Conservation (phyloP, 805 yeast genomes). For the Saccharomyces paradoxus region DNA sequence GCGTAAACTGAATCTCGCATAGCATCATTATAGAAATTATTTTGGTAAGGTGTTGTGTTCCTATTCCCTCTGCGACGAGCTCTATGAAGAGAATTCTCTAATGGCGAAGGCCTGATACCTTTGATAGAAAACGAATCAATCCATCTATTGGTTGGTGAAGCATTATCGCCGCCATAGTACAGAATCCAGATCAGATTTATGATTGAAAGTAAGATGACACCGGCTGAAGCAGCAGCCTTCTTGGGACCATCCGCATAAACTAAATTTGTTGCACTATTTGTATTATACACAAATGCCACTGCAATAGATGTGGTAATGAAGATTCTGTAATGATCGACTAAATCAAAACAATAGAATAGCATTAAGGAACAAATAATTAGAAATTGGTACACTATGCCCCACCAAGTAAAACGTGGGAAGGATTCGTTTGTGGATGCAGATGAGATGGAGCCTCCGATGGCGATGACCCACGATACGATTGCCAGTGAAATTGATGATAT, state of each 20-base stretch:
- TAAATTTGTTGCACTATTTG: constrained; percentile 73
- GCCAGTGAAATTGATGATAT: constrained; percentile 72
- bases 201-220: constrained; percentile 75
- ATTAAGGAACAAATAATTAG: constrained; percentile 46
- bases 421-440: constrained; percentile 32
- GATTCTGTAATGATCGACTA: constrained; percentile 60
- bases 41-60: neutral
- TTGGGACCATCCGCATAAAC: constrained; percentile 62
- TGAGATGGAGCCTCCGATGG: constrained; percentile 79
- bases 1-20: constrained; percentile 1
- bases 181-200: constrained; percentile 78
- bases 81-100: constrained; percentile 21
- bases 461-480: constrained; percentile 73
- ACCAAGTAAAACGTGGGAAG: constrained; percentile 88
- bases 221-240: constrained; percentile 84
- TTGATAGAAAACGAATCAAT: constrained; percentile 72
- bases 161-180: constrained; percentile 84
- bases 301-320: constrained; percentile 37
- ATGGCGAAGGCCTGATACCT: constrained; percentile 35
- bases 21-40: constrained; percentile 5
- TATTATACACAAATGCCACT: constrained; percentile 72
- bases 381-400: constrained; percentile 84
- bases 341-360: constrained; percentile 49
- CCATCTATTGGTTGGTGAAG: constrained; percentile 77
- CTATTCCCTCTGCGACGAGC: constrained; percentile 18